Conservation (phyloP, 139 green algal genomes). For the Chlamydomonas sphaeroides region DNA sequence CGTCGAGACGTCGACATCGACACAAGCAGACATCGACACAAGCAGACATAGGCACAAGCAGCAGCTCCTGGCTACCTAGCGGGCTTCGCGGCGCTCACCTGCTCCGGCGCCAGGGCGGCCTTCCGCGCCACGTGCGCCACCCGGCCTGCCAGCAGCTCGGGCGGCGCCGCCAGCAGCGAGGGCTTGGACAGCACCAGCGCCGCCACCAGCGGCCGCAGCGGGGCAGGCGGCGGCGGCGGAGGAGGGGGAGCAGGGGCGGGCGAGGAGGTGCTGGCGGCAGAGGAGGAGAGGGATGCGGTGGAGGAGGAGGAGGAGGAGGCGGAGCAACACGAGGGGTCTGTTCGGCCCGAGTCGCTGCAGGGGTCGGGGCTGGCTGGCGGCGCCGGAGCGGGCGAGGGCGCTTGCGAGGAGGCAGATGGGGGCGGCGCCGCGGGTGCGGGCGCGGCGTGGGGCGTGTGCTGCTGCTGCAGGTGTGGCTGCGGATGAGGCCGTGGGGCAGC, state of each 20-base stretch:
- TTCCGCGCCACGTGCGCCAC: constrained; percentile 9
- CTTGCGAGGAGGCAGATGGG: too few species aligned
- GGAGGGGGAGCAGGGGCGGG: too few species aligned
- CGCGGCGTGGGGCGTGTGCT: too few species aligned
- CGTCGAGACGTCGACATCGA: neutral
- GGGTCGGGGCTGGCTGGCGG: neutral
- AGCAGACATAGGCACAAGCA: neutral
- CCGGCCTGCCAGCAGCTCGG: neutral
- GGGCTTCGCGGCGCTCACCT: neutral
- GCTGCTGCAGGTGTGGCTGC: too few species aligned
- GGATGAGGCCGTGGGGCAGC: too few species aligned
- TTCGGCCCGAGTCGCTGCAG: too few species aligned
- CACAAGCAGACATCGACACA: neutral
- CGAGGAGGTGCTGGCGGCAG: too few species aligned
- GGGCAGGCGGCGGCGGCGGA: too few species aligned
- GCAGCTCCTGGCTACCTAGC: neutral
- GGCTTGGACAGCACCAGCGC: constrained; percentile 3
- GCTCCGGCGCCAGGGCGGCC: neutral
- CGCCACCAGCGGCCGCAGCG: neutral
- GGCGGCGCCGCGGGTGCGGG: too few species aligned
- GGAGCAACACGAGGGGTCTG: too few species aligned
- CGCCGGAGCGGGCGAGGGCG: neutral
- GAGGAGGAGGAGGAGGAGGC: too few species aligned
- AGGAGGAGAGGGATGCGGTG: too few species aligned
- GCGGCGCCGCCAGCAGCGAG: constrained; percentile 12